phyloP scores from a whole-genome alignment of 345 rosid genomes.

The Pistacia atlantica region DNA sequence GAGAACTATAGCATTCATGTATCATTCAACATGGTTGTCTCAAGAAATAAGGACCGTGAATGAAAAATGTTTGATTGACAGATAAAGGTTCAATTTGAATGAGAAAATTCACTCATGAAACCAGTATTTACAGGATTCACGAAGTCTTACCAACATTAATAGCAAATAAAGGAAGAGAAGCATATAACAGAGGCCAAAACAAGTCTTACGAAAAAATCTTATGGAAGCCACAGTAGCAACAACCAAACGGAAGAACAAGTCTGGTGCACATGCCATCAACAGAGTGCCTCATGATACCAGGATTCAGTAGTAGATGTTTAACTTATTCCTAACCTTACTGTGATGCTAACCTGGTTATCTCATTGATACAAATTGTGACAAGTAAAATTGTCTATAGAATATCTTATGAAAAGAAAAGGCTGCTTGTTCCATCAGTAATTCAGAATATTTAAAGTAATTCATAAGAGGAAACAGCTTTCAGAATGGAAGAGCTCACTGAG shows the following conservation, averaged over 20 bases:
- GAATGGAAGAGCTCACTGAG: background rate
- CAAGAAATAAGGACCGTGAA: background rate
- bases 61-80: background rate
- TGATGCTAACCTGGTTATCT: background rate
- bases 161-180: background rate
- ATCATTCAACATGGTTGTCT: background rate
- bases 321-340: background rate
- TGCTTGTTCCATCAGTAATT: background rate
- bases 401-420: background rate
- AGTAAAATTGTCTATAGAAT: background rate
- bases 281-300: too few relatives aligned
- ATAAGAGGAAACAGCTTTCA: background rate
- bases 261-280: too few relatives aligned
- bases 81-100: background rate
- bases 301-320: too few relatives aligned
- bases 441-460: too few relatives aligned
- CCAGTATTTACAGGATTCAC: background rate
- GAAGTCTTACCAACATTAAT: background rate
- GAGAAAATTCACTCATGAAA: slow-evolving; percentile 1
- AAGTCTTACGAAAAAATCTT: background rate
- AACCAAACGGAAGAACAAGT: background rate
- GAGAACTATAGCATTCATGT: background rate
- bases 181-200: background rate
- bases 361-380: background rate
- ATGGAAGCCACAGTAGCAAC: background rate